Evolutionary conservation across 2,329 filamentous ascomycete species (phyloP), one percentile per base, ranked within the genome.

Genomic region (Metarhizium rileyi): DNA sequence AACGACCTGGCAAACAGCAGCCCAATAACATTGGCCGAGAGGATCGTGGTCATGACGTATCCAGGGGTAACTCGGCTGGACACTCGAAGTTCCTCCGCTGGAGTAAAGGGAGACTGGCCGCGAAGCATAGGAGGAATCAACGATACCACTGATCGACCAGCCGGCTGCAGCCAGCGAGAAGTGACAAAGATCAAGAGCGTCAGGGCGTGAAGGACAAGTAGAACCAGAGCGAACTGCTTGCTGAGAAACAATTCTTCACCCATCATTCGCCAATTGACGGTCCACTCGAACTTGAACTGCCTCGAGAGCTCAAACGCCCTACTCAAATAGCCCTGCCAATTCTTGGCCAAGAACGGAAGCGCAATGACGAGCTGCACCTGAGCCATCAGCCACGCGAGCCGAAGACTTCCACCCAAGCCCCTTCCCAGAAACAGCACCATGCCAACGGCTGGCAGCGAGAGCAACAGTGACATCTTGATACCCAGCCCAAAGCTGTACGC

Each of bases 181-280:
- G 71, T 62, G 46, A 83, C 69, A 64, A 95, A 95, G 33, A 78
- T 63, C 25, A 73, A 58, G 23, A 96, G 74, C n/a, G 90, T 72
- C 8, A 71, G 64, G 25, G 73, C 71, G 63, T 96, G 89, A 49
- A 80, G 62, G 2, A 67, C 73, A 25, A 95, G 73, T 46, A 96
- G 74, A 14, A 70, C 66, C 18, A 84, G 58, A 25, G 89, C 80
- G 63, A 95, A 94, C 2, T 70, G 64, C 52, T 71, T 78, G 57
- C 75, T 77, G 44, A 94, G 76, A 60, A 98, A 98, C 0, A 71
- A 67, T 6, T 86, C 79, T 67, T 96, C 90, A 16, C 86, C 84
- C n/a, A 96, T 70, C 64, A 97, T 97, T 48, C 90, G 83, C 93
- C 93, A 98, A 67, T 98, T 98, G 57, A 98, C 93, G 0, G 93